Conservation (phyloP, 495 filamentous ascomycete species). For the Xylaria castorea region DNA sequence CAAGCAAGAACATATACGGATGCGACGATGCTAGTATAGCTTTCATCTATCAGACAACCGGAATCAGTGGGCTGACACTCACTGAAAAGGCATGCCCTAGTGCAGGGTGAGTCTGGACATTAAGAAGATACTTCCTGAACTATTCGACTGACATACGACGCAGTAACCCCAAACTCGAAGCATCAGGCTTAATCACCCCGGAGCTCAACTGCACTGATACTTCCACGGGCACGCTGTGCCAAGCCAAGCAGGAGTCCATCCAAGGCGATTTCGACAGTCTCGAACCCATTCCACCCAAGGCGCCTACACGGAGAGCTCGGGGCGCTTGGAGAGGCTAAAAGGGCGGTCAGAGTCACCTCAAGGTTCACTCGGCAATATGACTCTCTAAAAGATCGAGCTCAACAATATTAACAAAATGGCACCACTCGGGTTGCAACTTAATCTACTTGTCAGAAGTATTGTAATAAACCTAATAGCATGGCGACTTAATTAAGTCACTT, state of each 20-base stretch:
- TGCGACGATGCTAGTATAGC: slow-evolving; percentile 33
- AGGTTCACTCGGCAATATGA: background rate
- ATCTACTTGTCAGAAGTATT: slow-evolving; percentile 13
- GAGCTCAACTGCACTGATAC: slow-evolving; percentile 23
- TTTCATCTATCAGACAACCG: slow-evolving; percentile 39
- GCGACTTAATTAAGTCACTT: background rate
- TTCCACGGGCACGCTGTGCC: slow-evolving; percentile 10
- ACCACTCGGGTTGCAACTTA: background rate
- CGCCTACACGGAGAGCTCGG: background rate
- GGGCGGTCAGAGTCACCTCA: background rate
- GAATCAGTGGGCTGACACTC: slow-evolving; percentile 34
- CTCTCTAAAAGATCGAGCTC: background rate
- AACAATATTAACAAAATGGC: background rate
- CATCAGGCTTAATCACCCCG: slow-evolving; percentile 18
- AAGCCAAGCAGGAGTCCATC: slow-evolving; percentile 1
- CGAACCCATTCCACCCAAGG: slow-evolving; percentile 15
- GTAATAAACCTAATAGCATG: slow-evolving; percentile 3
- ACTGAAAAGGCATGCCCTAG: slow-evolving; percentile 36
- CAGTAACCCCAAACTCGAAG: slow-evolving; percentile 7
- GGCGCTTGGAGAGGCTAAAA: background rate
- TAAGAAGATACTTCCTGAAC: background rate
- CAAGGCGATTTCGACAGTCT: slow-evolving; percentile 22
- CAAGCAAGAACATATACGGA: slow-evolving; percentile 34
- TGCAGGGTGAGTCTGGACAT: slow-evolving; percentile 29
- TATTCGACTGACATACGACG: slow-evolving; percentile 6